A percentile compares a stretch with the other conserved stretches of the same genome.
Evolutionary conservation across 192 early-diverging fungal species (phyloP).

Genomic region (Rhizophagus sp.): DNA sequence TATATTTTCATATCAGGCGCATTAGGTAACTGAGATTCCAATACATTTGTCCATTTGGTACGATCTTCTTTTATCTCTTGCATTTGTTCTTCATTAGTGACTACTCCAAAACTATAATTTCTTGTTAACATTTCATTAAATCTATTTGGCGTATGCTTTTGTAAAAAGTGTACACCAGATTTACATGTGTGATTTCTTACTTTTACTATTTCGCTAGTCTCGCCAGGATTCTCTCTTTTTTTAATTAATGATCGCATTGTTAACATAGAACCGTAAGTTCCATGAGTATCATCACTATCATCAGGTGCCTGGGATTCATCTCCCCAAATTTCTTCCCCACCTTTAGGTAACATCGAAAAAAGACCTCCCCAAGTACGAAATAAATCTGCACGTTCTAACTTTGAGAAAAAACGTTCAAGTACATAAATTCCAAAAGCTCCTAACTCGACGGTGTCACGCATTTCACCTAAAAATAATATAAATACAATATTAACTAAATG

Average conservation of each 20-base stretch:
- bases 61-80: slow-evolving; percentile 56
- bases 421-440: slow-evolving; percentile 72
- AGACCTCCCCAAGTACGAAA: slow-evolving; percentile 84
- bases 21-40: slow-evolving; percentile 68
- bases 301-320: slow-evolving; percentile 66
- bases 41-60: slow-evolving; percentile 77
- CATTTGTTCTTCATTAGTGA: slow-evolving; percentile 59
- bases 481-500: not conserved
- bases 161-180: slow-evolving; percentile 50
- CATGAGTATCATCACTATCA: slow-evolving; percentile 42
- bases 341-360: slow-evolving; percentile 79
- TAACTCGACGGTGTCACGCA: slow-evolving; percentile 82
- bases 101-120: slow-evolving; percentile 71
- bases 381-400: slow-evolving; percentile 68
- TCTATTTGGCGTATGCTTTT: slow-evolving; percentile 48
- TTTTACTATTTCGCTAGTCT: too few species aligned
- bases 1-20: slow-evolving; percentile 78
- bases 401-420: slow-evolving; percentile 84
- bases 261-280: slow-evolving; percentile 57
- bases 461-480: slow-evolving; percentile 58
- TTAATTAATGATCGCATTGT: slow-evolving; percentile 43
- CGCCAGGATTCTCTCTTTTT: not conserved
- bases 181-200: not conserved
- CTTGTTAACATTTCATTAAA: slow-evolving; percentile 51
- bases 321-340: slow-evolving; percentile 83